Evolutionary conservation across 805 yeast genomes (phyloP).

Genomic region (Clavispora carvajalis): DNA sequence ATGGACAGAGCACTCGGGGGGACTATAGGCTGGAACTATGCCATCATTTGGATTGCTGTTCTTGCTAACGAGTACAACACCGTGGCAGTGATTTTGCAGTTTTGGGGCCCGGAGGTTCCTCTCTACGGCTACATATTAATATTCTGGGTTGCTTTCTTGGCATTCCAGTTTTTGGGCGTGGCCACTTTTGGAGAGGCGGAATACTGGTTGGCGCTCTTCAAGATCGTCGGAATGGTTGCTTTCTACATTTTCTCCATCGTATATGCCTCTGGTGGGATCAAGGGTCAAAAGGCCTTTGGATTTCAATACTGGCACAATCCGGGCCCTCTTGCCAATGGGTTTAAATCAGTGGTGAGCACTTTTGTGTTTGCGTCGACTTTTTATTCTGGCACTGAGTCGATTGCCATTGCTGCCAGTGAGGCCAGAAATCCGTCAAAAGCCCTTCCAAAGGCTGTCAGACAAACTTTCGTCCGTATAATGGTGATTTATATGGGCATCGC

Average conservation of each 20-base stretch:
- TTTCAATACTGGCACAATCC: slow-evolving; percentile 41
- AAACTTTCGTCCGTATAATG: slow-evolving; percentile 50
- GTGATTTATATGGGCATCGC: slow-evolving; percentile 50
- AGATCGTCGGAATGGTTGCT: slow-evolving; percentile 42
- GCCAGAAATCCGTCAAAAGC: slow-evolving; percentile 54
- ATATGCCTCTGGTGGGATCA: slow-evolving; percentile 41
- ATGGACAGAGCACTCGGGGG: slow-evolving; percentile 56
- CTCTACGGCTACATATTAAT: slow-evolving; percentile 51
- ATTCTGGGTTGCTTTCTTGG: slow-evolving; percentile 47
- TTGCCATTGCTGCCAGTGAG: slow-evolving; percentile 59
- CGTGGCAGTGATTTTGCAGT: slow-evolving; percentile 43
- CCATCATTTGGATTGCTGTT: slow-evolving; percentile 52
- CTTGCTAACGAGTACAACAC: slow-evolving; percentile 52
- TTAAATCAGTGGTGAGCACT: slow-evolving; percentile 51
- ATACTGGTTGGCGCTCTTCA: slow-evolving; percentile 46
- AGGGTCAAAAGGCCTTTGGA: slow-evolving; percentile 33
- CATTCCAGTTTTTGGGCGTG: slow-evolving; percentile 48
- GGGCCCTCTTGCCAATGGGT: slow-evolving; percentile 41
- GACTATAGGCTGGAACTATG: slow-evolving; percentile 48
- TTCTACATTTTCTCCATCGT: slow-evolving; percentile 48
- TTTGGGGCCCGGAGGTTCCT: slow-evolving; percentile 49
- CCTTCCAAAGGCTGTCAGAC: slow-evolving; percentile 53
- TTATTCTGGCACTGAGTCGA: slow-evolving; percentile 53
- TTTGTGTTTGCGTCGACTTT: slow-evolving; percentile 58
- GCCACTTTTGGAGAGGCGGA: slow-evolving; percentile 54